phyloP scores from a whole-genome alignment of 2,329 filamentous ascomycete genomes.

The Paecilomyces formosus region DNA sequence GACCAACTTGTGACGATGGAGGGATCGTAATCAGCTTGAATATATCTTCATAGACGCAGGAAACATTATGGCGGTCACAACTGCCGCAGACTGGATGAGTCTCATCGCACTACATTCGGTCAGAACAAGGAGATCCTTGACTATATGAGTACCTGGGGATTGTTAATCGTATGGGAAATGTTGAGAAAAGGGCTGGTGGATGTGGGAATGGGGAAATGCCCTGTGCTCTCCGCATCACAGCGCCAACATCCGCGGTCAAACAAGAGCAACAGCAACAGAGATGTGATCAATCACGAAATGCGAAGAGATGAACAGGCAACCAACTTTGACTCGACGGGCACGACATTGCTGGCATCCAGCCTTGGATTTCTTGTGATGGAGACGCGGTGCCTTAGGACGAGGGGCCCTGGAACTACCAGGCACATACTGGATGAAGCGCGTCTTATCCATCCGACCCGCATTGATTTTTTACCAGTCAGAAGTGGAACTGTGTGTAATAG shows the following conservation, averaged over 20 bases:
- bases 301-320: neutral
- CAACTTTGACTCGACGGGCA: slow-evolving; percentile 11
- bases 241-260: neutral
- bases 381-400: neutral
- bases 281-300: neutral
- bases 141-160: neutral
- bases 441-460: neutral
- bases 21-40: neutral
- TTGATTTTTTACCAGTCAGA: neutral
- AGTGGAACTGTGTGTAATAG: neutral
- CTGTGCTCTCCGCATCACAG: neutral
- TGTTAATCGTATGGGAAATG: neutral
- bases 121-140: neutral
- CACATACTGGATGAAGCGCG: neutral
- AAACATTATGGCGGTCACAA: slow-evolving; percentile 6
- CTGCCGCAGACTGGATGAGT: slow-evolving; percentile 7
- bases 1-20: neutral
- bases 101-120: slow-evolving; percentile 7
- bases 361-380: slow-evolving; percentile 6
- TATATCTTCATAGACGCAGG: slow-evolving; percentile 8
- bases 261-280: neutral
- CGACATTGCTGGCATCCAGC: slow-evolving; percentile 10
- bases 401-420: neutral
- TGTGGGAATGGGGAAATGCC: neutral
- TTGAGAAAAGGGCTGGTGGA: neutral